Evolutionary conservation across 2,329 filamentous ascomycete species (phyloP).

Genomic region (Aspergillus bombycis): DNA sequence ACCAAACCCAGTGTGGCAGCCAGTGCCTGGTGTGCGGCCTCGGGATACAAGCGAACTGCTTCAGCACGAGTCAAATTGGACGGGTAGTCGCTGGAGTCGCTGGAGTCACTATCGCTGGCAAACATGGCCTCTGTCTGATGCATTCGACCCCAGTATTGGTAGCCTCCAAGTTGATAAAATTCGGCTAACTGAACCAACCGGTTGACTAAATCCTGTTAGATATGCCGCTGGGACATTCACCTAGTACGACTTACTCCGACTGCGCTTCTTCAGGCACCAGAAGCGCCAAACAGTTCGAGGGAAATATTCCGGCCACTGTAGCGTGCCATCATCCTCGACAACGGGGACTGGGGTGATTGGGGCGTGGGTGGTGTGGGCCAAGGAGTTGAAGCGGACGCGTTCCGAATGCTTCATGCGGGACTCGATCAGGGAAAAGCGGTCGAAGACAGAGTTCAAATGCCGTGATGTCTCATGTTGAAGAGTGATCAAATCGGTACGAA

Average conservation of each 20-base stretch:
- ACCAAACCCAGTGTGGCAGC: conserved; percentile 44
- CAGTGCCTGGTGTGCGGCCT: conserved; percentile 44
- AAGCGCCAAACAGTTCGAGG: conserved; percentile 45
- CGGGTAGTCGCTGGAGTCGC: conserved; percentile 42
- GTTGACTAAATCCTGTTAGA: conserved; percentile 35
- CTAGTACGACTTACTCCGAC: conserved; percentile 36
- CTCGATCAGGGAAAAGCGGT: conserved; percentile 36
- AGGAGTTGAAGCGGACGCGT: conserved; percentile 44
- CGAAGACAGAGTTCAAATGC: conserved; percentile 31
- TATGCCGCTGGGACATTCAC: conserved; percentile 4
- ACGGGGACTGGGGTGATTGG: conserved; percentile 42
- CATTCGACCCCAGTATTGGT: conserved; percentile 43
- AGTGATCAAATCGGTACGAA: conserved; percentile 40
- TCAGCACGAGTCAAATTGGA: conserved; percentile 39
- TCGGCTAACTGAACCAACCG: conserved; percentile 43
- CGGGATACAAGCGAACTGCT: conserved; percentile 40
- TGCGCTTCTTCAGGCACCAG: conserved; percentile 47
- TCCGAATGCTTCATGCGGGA: conserved; percentile 40
- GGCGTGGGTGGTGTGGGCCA: conserved; percentile 41
- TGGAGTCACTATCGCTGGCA: conserved; percentile 41
- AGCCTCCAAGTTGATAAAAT: conserved; percentile 45
- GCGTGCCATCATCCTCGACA: conserved; percentile 37
- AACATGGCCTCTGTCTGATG: conserved; percentile 33
- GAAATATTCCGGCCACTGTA: conserved; percentile 43
- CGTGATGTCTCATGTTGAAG: conserved; percentile 38